Base-by-base conservation (phyloP, 2,329 filamentous ascomycete species). In the Cytospora leucostoma region DNA sequence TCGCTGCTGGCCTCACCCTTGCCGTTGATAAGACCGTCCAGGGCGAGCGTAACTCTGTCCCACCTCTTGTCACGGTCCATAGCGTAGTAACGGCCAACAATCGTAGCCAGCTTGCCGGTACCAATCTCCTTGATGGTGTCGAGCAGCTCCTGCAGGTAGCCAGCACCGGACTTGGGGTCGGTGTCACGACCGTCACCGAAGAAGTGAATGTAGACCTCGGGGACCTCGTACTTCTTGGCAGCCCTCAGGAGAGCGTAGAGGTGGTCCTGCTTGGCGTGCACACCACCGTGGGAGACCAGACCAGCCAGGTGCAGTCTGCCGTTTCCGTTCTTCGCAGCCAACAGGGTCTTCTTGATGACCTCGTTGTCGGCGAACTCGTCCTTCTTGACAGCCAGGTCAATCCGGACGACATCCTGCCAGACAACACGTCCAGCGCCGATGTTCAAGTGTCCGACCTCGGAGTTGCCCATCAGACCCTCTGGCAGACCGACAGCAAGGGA, bases 21-120 rank as follows among this genome's bases (percentile, higher is more conserved):
- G 65, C 95, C 94, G 13, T 85, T 81, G 53, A 97, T 81, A 71
- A 99, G 75, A 65, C 92, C 95, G 80, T 95, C 94, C 75, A 99
- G 82, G 70, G 90, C 95, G 70, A 97, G 72, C 82, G 97, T 92
- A 69, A 97, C 84, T 74, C 95, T 87, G 74, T 99, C 95, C 95
- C 95, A 99, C 76, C 95, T 88, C 92, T 98, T 98, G 78, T 99
- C 95, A 70, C 95, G 93, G 82, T 99, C 95, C 95, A 99, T 99
- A 78, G 93, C 92, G 78, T 91, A 99, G 88, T 98, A 99, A 70
- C 94, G 88, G 65, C 95, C 95, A 65, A 98, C 94, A 55, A 98
- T 86, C 44, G 95, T 97, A 37, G 92, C 94, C 68, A 99, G 86
- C 78, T 97, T 85, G 69, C 94, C 95, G 67, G 89, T 79, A 52